Evolutionary conservation across 1,139 yeast species (phyloP), one percentile per base, ranked within the genome.

Genomic region (Wickerhamomyces sp.): DNA sequence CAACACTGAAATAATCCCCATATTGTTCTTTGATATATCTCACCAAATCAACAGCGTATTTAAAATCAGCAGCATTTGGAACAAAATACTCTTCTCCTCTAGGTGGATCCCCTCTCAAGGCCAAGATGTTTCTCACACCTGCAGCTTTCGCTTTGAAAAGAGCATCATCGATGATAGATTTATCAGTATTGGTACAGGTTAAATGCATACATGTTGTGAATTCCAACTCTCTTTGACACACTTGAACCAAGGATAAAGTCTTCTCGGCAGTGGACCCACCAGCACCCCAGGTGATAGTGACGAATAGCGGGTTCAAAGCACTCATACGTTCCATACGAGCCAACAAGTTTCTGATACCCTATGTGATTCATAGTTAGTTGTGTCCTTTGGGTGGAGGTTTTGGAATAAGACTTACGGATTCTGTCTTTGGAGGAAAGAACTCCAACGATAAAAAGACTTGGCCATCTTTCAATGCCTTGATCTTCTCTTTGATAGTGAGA

Each of bases 221-320:
- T 2, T 85, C 86, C 39, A 88, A 67, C 35, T 81, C 85, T 33
- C 73, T 67, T 51, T 83, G 87, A 51, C 94, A 83, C 3, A 86
- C 72, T 15, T 76, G 67, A 0, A 96, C 96, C 39, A 91, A 66
- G 33, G 85, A 93, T 41, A 91, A 62, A 1, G 96, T 84, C 61
- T 87, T 88, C 37, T 76, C 82, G 35, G 93, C 78, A 5, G 97
- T 88, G 4, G 95, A 79, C 2, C 98, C 98, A 26, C 97, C 97
- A 8, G 98, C 97, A 20, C 98, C 98, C 97, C 98, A 91, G 0
- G 99, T 93, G 10, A 93, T 83, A 3, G 96, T 86, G 35, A 89
- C 80, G 57, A 91, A 93, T 17, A 83, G 62, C 4, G 97, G 97
- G 37, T 88, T 89, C 45, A 91, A 64, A 4, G 84, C 82, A 52